These are phyloP conservation scores for Melocanna baccifera DNA, from an alignment of 176 grass and related monocot species.

Conservation along the genomic window DNA sequence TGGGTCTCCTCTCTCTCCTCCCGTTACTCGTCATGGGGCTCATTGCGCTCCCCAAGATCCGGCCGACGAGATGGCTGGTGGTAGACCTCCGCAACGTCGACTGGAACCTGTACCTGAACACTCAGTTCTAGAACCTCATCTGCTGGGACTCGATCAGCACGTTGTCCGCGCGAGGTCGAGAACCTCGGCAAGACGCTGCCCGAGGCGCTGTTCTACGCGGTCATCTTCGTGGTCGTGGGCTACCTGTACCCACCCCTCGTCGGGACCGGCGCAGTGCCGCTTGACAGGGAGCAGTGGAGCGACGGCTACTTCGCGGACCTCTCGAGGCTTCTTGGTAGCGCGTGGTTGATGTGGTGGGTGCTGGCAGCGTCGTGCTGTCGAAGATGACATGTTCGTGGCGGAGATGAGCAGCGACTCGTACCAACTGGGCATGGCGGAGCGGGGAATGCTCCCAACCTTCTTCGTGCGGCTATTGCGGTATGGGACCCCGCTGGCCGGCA, in stretches of 20 bases:
- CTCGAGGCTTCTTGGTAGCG: background rate
- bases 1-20: background rate
- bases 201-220: background rate
- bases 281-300: background rate
- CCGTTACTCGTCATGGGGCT: background rate
- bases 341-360: background rate
- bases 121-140: background rate
- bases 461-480: background rate
- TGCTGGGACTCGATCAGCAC: background rate
- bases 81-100: background rate
- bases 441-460: background rate
- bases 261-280: background rate
- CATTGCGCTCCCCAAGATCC: background rate
- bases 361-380: background rate
- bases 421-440: background rate
- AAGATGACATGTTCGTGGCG: background rate
- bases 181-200: background rate
- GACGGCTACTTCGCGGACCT: background rate
- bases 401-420: background rate
- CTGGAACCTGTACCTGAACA: background rate
- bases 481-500: background rate
- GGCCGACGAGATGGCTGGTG: background rate
- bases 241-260: background rate
- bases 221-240: background rate
- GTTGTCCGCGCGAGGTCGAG: background rate